These are phyloP conservation scores for Fusarium sororula DNA, from an alignment of 2,329 filamentous ascomycete species.

Conservation along the genomic window DNA sequence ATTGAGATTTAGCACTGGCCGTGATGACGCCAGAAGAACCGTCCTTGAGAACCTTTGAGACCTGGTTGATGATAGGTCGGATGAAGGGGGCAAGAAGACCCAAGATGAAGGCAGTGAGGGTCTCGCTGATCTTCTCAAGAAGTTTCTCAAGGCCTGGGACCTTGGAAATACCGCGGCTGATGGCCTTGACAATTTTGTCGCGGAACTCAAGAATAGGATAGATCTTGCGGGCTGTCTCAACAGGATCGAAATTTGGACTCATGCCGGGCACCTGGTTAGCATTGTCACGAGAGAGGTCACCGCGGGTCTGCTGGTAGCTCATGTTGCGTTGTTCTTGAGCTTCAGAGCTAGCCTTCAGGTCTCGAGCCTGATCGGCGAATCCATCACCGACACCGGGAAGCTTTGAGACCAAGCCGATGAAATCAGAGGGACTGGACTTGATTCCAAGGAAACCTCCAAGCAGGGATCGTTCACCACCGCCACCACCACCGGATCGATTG, in stretches of 20 bases:
- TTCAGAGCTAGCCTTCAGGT: slow-evolving; percentile 68
- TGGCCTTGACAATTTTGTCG: slow-evolving; percentile 89
- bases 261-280: slow-evolving; percentile 75
- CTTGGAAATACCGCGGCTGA: slow-evolving; percentile 87
- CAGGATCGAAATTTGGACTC: slow-evolving; percentile 78
- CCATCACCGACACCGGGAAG: slow-evolving; percentile 76
- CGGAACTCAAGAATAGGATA: slow-evolving; percentile 95
- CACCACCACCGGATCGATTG: slow-evolving; percentile 45
- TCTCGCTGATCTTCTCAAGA: slow-evolving; percentile 95
- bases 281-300: slow-evolving; percentile 54
- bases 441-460: slow-evolving; percentile 55
- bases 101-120: slow-evolving; percentile 89
- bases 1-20: slow-evolving; percentile 77
- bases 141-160: slow-evolving; percentile 89
- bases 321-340: slow-evolving; percentile 70
- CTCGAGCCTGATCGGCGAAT: slow-evolving; percentile 72
- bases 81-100: slow-evolving; percentile 92
- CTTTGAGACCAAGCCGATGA: slow-evolving; percentile 78
- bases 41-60: slow-evolving; percentile 84
- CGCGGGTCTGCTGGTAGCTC: slow-evolving; percentile 44
- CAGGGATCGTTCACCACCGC: slow-evolving; percentile 45
- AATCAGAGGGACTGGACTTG: slow-evolving; percentile 56
- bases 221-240: slow-evolving; percentile 81
- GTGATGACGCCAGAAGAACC: slow-evolving; percentile 78
- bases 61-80: slow-evolving; percentile 87